Conservation (phyloP, 148 eudicot species). For the Chenopodium quinoa region DNA sequence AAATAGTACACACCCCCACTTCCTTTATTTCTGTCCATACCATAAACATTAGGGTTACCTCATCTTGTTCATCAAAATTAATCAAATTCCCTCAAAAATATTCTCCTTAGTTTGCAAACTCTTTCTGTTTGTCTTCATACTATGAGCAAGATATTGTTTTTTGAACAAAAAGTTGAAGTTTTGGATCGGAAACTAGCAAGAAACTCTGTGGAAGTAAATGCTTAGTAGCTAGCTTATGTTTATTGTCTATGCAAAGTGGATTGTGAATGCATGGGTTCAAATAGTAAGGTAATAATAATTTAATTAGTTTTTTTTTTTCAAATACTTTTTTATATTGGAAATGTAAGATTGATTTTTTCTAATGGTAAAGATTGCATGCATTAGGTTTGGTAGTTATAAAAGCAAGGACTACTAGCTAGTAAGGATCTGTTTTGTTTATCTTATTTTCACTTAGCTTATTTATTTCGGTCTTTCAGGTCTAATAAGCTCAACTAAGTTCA, state of each 20-base stretch:
- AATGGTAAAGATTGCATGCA: no score
- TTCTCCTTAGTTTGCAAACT: conserved; percentile 7
- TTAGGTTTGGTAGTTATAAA: no score
- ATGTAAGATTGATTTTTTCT: no score
- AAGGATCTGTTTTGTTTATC: no score
- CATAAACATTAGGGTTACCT: not conserved
- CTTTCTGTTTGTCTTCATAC: conserved; percentile 19
- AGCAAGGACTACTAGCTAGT: no score
- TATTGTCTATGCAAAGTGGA: not conserved
- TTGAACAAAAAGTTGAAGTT: not conserved
- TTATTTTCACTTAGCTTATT: no score
- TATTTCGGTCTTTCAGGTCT: no score
- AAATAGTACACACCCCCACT: not conserved
- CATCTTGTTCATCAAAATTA: not conserved
- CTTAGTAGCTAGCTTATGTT: not conserved
- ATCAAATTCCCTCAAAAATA: not conserved
- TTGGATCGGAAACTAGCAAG: not conserved
- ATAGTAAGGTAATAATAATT: not conserved
- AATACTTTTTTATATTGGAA: no score
- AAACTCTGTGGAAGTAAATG: not conserved
- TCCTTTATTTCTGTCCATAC: conserved; percentile 10
- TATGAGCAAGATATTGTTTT: not conserved
- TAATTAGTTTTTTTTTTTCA: no score
- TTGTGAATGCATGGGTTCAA: not conserved
- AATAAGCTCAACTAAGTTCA: no score